Conservation (phyloP, 495 filamentous ascomycete species). For the Neurospora pannonica region DNA sequence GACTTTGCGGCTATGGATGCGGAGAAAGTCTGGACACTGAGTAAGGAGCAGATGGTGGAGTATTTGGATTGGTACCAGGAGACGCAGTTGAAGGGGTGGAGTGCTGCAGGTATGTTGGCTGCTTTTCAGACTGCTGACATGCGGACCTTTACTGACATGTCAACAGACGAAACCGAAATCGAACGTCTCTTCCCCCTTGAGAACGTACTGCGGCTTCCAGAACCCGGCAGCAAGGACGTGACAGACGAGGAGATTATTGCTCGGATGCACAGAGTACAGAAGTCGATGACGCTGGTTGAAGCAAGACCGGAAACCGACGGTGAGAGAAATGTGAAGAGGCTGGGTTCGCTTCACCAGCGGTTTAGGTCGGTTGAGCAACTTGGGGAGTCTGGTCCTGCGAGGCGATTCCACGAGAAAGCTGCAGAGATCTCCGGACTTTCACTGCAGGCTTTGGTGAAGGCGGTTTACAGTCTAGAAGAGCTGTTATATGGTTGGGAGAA, state of each 20-base stretch:
- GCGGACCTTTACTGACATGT: too few relatives aligned
- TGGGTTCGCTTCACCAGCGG: conserved; percentile 9
- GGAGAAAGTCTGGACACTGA: conserved; percentile 60
- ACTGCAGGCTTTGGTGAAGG: conserved; percentile 12
- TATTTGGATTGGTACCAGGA: conserved; percentile 87
- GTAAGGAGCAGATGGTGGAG: conserved; percentile 56
- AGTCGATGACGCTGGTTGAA: conserved; percentile 7
- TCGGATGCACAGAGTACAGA: conserved; percentile 12
- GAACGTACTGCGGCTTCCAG: conserved; percentile 5
- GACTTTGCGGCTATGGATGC: conserved; percentile 45
- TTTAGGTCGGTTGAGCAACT: conserved; percentile 14
- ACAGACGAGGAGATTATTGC: conserved; percentile 20
- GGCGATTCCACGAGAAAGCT: conserved; percentile 17
- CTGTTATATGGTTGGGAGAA: conserved; percentile 10
- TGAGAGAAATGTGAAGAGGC: neutral
- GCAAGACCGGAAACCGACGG: neutral
- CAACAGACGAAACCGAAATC: conserved; percentile 26
- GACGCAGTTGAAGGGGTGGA: conserved; percentile 47
- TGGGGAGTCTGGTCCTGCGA: conserved; percentile 6
- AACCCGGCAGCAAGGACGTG: conserved; percentile 15
- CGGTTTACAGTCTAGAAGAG: conserved; percentile 16
- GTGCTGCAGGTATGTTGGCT: conserved; percentile 36
- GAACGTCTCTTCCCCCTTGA: conserved; percentile 37
- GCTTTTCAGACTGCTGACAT: too few relatives aligned
- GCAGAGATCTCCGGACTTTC: conserved; percentile 14